These are phyloP conservation scores for Pyrus hybrid DNA, from an alignment of 331 rosid genomes.

Conservation along the genomic window DNA sequence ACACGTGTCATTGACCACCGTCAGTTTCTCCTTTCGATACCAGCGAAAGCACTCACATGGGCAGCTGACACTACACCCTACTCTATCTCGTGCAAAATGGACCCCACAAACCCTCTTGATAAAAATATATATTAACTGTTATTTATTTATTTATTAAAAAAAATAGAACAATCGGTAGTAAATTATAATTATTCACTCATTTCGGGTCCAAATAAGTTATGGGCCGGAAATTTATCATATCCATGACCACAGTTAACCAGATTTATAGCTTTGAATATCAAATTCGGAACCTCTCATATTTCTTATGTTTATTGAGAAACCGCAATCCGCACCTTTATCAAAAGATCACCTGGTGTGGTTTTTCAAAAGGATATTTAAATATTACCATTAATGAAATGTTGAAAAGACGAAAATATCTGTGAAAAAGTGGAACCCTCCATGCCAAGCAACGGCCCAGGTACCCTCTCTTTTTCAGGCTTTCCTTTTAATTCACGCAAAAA, in stretches of 20 bases:
- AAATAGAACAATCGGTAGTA: accelerated
- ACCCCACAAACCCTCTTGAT: conserved; percentile 18
- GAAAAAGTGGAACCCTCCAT: conserved; percentile 20
- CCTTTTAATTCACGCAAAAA: conserved; percentile 30
- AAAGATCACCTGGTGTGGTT: no score
- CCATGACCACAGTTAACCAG: accelerated
- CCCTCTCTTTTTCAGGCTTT: conserved; percentile 28
- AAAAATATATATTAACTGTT: no score
- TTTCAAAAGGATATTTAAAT: no score
- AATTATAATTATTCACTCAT: accelerated
- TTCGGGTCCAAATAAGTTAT: no score
- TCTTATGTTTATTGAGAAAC: no score
- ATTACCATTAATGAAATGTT: not conserved
- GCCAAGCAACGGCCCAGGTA: conserved; percentile 35
- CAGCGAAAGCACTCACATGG: conserved; percentile 59
- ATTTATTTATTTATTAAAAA: no score
- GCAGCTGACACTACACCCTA: conserved; percentile 36
- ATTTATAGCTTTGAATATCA: no score
- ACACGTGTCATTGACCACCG: conserved; percentile 70
- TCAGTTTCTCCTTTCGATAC: conserved; percentile 44
- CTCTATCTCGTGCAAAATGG: conserved; percentile 48
- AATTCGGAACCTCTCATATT: no score
- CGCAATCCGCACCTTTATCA: no score
- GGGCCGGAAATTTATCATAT: accelerated
- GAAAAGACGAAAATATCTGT: not conserved